Percentiles rank a stretch among this genome's conserved stretches.
Conservation (phyloP, 2,329 filamentous ascomycete genomes). For the Pseudophaeomoniella oleicola region DNA sequence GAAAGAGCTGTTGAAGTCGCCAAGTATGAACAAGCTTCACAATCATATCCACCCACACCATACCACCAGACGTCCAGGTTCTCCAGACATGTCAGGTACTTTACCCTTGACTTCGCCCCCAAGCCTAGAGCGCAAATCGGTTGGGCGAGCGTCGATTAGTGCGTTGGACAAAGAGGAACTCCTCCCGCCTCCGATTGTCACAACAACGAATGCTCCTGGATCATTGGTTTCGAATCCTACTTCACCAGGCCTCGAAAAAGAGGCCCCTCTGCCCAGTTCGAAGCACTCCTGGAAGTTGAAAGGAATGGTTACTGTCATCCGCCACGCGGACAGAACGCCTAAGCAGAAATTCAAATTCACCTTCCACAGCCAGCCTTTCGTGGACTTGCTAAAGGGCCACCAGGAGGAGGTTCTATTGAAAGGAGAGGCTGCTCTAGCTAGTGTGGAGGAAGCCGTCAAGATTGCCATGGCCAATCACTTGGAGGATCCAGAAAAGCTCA, state of each 20-base stretch:
- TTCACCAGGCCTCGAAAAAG: conserved; percentile 12
- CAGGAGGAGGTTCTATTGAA: conserved; percentile 92
- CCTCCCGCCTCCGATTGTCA: conserved; percentile 29
- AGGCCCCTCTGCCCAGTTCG: conserved; percentile 44
- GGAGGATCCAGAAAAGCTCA: conserved; percentile 80
- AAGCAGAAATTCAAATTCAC: conserved; percentile 99
- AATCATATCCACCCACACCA: conserved; percentile 23
- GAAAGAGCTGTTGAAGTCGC: conserved; percentile 48
- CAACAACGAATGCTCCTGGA: conserved; percentile 4
- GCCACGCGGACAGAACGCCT: conserved; percentile 90
- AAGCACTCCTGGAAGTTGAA: conserved; percentile 98
- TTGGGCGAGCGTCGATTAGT: conserved; percentile 7
- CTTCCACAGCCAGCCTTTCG: conserved; percentile 91
- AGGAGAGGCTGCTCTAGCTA: conserved; percentile 74
- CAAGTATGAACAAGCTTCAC: conserved; percentile 46
- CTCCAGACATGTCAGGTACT: conserved; percentile 26
- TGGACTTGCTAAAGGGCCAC: conserved; percentile 85
- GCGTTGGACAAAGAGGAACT: conserved; percentile 10
- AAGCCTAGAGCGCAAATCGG: conserved; percentile 14
- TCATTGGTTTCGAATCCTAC: conserved; percentile 3
- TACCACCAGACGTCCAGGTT: conserved; percentile 25
- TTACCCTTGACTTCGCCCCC: conserved; percentile 20
- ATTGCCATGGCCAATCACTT: conserved; percentile 61
- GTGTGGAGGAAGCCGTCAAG: conserved; percentile 79
- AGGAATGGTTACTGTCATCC: conserved; percentile 89